Base-by-base conservation (phyloP, 2,329 filamentous ascomycete species). In the Tetracladium maxilliforme region DNA sequence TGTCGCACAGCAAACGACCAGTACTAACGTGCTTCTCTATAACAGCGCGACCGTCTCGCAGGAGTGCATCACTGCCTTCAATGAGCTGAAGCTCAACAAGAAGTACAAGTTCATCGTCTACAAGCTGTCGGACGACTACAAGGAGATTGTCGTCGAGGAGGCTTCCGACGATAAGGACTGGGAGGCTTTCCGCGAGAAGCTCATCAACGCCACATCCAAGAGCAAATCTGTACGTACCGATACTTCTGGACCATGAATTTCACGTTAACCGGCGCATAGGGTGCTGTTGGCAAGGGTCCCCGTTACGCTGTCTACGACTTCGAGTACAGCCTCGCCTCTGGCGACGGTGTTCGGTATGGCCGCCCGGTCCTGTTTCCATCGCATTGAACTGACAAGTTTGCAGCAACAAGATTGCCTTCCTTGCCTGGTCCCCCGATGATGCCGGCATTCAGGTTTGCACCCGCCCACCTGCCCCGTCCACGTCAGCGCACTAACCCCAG, bases 271-370 rank as follows among this genome's bases (percentile, higher is more conserved):
- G 24, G n/a, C 21, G 6, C 18, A 26, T 33, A 75, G 69, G 69
- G 68, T 34, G 51, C 52, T 31, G 48, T 61, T 32, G 59, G 61
- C 53, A 71, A 71, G 56, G 79, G 79, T 36, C 80, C 76, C 48
- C 70, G 81, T 52, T 90, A 86, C 49, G 81, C 79, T 36, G 71
- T 90, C 46, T 90, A 81, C 56, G 81, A 90, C 56, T 77, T 90
- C 51, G 65, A 80, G 59, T 90, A 83, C 58, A 64, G 64, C 38
- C 63, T 80, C 34, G 64, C 67, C 31, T 66, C 63, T 30, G 78
- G 77, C 39, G 80, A 84, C 55, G 80, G 80, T 44, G 61, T 62
- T 46, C 70, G 77, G 70, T 74, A 66, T 32, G 49, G 45, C 37
- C 13, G 9, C 11, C 14, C 10, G n/a, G n/a, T n/a, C n/a, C n/a